Evolutionary conservation across 1,284 basidiomycete genomes (phyloP).

Genomic region (Moniliophthora roreri): DNA sequence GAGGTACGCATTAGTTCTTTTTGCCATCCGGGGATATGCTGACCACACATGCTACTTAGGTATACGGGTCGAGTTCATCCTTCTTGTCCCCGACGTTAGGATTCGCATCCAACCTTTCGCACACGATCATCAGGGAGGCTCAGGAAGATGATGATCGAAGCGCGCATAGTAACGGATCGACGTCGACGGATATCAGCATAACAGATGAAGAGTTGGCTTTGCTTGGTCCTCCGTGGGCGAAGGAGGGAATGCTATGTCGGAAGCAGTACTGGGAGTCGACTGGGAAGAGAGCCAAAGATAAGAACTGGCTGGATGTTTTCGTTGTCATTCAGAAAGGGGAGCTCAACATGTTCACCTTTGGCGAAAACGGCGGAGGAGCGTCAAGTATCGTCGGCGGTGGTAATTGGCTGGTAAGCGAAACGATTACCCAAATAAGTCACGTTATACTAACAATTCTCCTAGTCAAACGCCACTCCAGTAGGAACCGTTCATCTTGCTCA

Average conservation of each 20-base stretch:
- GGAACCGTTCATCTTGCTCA: conserved; percentile 85
- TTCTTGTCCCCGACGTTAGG: conserved; percentile 84
- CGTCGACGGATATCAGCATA: conserved; percentile 74
- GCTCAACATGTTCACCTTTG: conserved; percentile 93
- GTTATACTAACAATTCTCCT: conserved; percentile 13
- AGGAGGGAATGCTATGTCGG: conserved; percentile 92
- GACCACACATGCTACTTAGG: conserved; percentile 21
- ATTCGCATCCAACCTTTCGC: conserved; percentile 93
- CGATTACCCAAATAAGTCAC: neutral
- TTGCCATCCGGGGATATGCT: conserved; percentile 1
- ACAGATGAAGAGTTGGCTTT: conserved; percentile 94
- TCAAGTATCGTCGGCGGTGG: conserved; percentile 83
- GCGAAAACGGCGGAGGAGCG: conserved; percentile 60
- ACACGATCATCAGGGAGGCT: conserved; percentile 93
- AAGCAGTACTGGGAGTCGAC: conserved; percentile 92
- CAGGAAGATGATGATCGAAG: conserved; percentile 90
- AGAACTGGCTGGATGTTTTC: conserved; percentile 91
- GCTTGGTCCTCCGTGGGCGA: conserved; percentile 96
- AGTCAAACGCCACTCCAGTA: conserved; percentile 85
- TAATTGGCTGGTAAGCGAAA: conserved; percentile 87
- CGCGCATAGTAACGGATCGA: conserved; percentile 58
- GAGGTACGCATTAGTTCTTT: conserved; percentile 51
- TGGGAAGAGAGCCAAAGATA: conserved; percentile 82
- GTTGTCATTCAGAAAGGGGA: conserved; percentile 94
- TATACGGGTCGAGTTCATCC: conserved; percentile 51